These are phyloP conservation scores for Tribonema minus DNA, from an alignment of 108 stramenopile genomes.

Conservation along the genomic window DNA sequence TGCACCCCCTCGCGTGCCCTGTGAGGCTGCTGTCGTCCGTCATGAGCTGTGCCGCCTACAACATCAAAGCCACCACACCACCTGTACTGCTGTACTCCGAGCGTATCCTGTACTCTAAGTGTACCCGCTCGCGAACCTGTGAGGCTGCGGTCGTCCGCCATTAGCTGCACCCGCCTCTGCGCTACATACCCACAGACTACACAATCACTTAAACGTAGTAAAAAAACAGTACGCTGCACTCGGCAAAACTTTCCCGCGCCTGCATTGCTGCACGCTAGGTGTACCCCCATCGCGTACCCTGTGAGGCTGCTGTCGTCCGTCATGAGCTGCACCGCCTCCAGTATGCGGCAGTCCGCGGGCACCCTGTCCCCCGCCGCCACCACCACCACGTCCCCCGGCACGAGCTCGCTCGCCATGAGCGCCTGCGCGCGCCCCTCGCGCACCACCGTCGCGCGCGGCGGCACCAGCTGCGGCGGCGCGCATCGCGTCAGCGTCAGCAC, in stretches of 20 bases:
- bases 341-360: constrained; percentile 87
- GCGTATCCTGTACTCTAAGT: constrained; percentile 90
- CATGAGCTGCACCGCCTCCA: constrained; percentile 70
- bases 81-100: constrained; percentile 88
- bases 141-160: too few species aligned
- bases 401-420: constrained; percentile 74
- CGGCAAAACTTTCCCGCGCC: constrained; percentile 57
- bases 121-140: too few species aligned
- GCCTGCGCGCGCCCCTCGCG: constrained; percentile 66
- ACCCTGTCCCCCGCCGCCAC: constrained; percentile 80
- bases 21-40: constrained; percentile 83
- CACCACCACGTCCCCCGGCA: constrained; percentile 87
- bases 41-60: constrained; percentile 71
- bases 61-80: too few species aligned
- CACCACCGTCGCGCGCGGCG: constrained; percentile 56
- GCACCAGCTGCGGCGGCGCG: constrained; percentile 25
- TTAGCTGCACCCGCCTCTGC: too few species aligned
- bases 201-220: too few species aligned
- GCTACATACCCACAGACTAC: too few species aligned
- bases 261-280: constrained; percentile 58
- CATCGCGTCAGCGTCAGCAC: too few species aligned
- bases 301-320: constrained; percentile 83
- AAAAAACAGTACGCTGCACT: constrained; percentile 63
- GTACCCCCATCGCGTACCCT: too few species aligned
- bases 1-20: too few species aligned